A percentile compares a stretch with the other conserved stretches of the same genome.
phyloP scores from a whole-genome alignment of 371 early-diverging fungal species.

The Phascolomyces articulosus region DNA sequence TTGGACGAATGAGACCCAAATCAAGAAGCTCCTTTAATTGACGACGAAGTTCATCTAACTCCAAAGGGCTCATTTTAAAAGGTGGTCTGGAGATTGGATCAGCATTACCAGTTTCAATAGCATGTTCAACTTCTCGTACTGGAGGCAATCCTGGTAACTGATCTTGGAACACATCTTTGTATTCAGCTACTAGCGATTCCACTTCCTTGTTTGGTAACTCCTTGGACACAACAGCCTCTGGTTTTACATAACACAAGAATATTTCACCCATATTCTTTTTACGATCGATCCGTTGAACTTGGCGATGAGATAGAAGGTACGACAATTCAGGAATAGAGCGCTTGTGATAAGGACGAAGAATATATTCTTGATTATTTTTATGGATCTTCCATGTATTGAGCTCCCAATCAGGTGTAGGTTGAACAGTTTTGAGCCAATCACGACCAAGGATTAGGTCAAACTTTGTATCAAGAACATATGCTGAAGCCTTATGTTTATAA shows the following conservation, averaged over 20 bases:
- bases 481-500: not conserved
- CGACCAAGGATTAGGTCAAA: conserved; percentile 12
- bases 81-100: no score
- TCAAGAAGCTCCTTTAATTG: no score
- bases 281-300: not conserved
- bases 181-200: not conserved
- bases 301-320: conserved; percentile 3
- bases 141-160: no score
- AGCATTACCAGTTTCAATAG: no score
- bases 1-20: no score
- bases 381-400: not conserved
- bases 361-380: not conserved
- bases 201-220: not conserved
- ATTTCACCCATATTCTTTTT: not conserved
- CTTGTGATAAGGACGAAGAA: not conserved
- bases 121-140: no score
- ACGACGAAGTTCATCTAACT: no score
- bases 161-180: not conserved
- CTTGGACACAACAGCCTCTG: not conserved
- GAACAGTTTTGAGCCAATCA: not conserved
- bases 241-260: not conserved
- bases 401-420: conserved; percentile 12
- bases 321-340: not conserved
- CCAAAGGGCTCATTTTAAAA: no score
- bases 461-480: conserved; percentile 13